phyloP scores from a whole-genome alignment of 805 yeast genomes.

The Teunomyces cretensis region DNA sequence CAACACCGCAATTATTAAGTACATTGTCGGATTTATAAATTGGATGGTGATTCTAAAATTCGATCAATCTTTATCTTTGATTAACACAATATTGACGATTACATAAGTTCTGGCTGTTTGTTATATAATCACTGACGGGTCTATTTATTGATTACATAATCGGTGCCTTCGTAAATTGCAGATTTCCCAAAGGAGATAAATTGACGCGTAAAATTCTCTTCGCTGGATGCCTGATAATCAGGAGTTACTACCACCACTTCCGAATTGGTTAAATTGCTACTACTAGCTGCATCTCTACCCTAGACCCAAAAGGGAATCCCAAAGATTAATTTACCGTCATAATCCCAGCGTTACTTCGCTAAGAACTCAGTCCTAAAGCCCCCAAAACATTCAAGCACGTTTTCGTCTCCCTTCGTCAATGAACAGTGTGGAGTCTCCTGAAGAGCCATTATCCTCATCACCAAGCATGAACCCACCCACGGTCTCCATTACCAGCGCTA shows the following conservation, averaged over 20 bases:
- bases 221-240: conserved; percentile 1
- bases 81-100: no score
- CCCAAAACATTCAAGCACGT: no score
- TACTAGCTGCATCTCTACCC: background rate
- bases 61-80: no score
- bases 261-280: conserved; percentile 1
- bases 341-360: no score
- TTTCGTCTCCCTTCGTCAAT: background rate
- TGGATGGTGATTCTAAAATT: background rate
- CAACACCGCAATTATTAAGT: conserved; percentile 4
- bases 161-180: no score
- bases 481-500: conserved; percentile 6
- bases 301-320: no score
- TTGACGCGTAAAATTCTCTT: conserved; percentile 8
- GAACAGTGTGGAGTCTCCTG: conserved; percentile 3
- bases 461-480: background rate
- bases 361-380: no score
- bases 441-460: background rate
- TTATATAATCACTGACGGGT: background rate
- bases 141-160: background rate
- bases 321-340: no score
- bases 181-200: conserved; percentile 9
- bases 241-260: background rate
- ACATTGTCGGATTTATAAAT: background rate
- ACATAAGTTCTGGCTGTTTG: no score